Evolutionary conservation across 75 land plant genomes (phyloP).

Genomic region (Cunninghamia lanceolata): DNA sequence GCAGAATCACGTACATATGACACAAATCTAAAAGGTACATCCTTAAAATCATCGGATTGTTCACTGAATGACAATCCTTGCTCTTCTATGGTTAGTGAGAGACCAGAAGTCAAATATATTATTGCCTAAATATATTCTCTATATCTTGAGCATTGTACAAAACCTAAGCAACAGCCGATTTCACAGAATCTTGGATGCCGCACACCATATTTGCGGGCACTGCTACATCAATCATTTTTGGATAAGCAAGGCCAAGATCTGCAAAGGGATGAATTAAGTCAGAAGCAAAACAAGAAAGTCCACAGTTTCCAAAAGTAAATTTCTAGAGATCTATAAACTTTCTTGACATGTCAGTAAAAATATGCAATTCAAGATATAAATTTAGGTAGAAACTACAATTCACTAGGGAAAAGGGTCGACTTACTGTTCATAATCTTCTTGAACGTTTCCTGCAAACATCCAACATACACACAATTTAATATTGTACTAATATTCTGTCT

Average conservation of each 20-base stretch:
- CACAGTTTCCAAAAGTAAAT: not conserved
- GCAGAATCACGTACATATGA: not conserved
- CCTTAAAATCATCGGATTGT: not conserved
- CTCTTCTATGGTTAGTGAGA: not conserved
- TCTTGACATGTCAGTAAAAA: not conserved
- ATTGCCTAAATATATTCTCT: no score
- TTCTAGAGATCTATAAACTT: not conserved
- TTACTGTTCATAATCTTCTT: slow-evolving; percentile 76
- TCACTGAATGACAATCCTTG: not conserved
- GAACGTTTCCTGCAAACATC: slow-evolving; percentile 65
- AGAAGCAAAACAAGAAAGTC: slow-evolving; percentile 4
- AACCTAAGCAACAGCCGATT: not conserved
- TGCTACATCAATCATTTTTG: slow-evolving; percentile 94
- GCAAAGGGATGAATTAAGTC: slow-evolving; percentile 3
- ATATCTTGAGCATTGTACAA: not conserved
- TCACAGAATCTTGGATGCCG: slow-evolving; percentile 72
- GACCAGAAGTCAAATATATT: not conserved
- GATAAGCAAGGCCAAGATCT: slow-evolving; percentile 90
- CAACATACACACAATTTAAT: not conserved
- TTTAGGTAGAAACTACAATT: not conserved
- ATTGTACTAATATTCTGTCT: not conserved
- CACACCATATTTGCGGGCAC: slow-evolving; percentile 96
- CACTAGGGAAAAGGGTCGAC: slow-evolving; percentile 14
- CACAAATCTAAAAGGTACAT: not conserved
- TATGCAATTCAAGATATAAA: not conserved